These are phyloP conservation scores for Colletotrichum endophyticum DNA, from an alignment of 2,329 filamentous ascomycete species.

Conservation along the genomic window DNA sequence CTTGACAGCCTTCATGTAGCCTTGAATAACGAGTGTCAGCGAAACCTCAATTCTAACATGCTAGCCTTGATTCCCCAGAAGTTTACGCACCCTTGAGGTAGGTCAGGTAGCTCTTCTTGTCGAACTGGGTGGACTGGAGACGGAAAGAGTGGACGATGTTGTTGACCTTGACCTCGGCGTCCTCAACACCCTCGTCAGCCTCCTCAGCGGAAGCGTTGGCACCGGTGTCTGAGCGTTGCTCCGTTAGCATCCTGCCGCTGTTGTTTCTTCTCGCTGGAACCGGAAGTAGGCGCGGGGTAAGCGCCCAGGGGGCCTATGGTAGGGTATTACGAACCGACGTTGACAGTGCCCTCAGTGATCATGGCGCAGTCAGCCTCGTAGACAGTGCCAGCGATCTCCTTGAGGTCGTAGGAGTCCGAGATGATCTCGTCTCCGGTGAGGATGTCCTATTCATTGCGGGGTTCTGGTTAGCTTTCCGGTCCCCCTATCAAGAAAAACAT, in stretches of 20 bases:
- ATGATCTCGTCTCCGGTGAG: conserved; percentile 93
- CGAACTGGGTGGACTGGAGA: conserved; percentile 76
- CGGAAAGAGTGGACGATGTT: conserved; percentile 95
- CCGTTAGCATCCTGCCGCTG: not conserved
- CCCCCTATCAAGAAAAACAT: not conserved
- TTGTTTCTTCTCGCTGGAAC: not conserved
- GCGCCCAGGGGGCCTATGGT: not conserved
- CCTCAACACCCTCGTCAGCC: conserved; percentile 77
- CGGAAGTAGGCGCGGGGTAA: not conserved
- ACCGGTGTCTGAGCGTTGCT: conserved; percentile 69
- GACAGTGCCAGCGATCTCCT: conserved; percentile 77
- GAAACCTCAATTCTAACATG: not conserved
- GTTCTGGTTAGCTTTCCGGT: conserved; percentile 23
- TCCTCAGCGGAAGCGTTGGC: conserved; percentile 98
- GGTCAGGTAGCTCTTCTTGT: conserved; percentile 84
- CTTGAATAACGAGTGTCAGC: conserved; percentile 42
- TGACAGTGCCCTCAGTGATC: conserved; percentile 79
- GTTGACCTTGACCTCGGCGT: conserved; percentile 77
- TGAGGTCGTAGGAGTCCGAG: conserved; percentile 91
- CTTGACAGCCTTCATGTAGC: conserved; percentile 93
- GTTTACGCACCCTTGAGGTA: conserved; percentile 80
- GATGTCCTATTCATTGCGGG: conserved; percentile 70
- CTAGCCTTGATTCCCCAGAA: not conserved
- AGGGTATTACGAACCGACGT: conserved; percentile 65
- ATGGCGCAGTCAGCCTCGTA: conserved; percentile 94